Evolutionary conservation across 2,329 filamentous ascomycete genomes (phyloP).

Genomic region (Botryosphaeria dothidea): DNA sequence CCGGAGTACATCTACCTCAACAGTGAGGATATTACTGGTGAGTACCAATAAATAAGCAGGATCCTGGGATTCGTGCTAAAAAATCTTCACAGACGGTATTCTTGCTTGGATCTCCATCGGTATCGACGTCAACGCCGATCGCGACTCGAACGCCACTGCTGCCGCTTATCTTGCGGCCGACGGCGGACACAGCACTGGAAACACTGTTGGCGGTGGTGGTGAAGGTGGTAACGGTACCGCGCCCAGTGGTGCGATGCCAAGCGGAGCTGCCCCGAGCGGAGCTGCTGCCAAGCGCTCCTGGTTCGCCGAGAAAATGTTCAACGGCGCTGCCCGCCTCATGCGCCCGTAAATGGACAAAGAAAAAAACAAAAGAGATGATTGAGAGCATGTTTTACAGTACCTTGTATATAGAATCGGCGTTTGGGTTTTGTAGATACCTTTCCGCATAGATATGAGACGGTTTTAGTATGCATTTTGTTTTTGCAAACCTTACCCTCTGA

Average conservation of each 20-base stretch:
- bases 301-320: conserved; percentile 8
- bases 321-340: conserved; percentile 7
- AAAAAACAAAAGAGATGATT: neutral
- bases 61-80: conserved; percentile 19
- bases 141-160: conserved; percentile 1
- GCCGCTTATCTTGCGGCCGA: conserved; percentile 17
- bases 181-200: conserved; percentile 18
- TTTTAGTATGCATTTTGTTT: neutral
- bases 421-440: conserved; percentile 8
- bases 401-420: neutral
- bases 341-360: neutral
- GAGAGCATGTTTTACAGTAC: neutral
- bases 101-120: conserved; percentile 32
- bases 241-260: conserved; percentile 10
- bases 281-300: conserved; percentile 6
- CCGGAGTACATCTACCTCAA: conserved; percentile 57
- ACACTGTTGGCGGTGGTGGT: conserved; percentile 11
- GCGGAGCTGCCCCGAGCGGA: conserved; percentile 6
- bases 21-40: conserved; percentile 13
- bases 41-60: conserved; percentile 33
- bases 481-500: neutral
- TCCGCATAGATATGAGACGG: neutral
- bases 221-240: neutral
- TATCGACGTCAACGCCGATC: conserved; percentile 11
- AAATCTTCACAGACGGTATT: conserved; percentile 26